Evolutionary conservation across 1,284 basidiomycete genomes (phyloP), one percentile per base, ranked within the genome.

Genomic region (Ceratobasidium sp.): DNA sequence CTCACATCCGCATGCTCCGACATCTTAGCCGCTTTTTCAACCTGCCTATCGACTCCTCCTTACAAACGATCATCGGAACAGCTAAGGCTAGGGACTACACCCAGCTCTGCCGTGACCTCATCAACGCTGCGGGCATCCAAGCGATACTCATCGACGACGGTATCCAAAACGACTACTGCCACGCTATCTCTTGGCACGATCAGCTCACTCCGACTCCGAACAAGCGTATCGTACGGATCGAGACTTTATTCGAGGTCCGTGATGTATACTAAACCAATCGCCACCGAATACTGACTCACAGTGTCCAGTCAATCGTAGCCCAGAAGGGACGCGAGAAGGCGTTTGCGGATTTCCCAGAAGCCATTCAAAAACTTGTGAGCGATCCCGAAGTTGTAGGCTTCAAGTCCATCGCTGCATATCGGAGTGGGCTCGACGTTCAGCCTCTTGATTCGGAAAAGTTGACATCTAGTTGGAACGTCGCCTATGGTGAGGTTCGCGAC

Each of bases 381-480:
- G 83, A 88, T 72, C 77, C 81, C 0, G 80, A 83, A 43, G 88
- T 92, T n/a, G 89, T 82, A 0, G 88, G 85, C 1, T 91, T 92
- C 84, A 93, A 93, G 80, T 91, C 90, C 9, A 85, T 92, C 58
- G 84, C 87, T 1, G 91, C 90, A 79, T 93, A 93, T 78, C 85
- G 91, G 63, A 90, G 90, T 0, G 91, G 91, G 3, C 82, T 93
- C 50, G 83, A 88, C 76, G 82, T 92, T n/a, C 26, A 38, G 35
- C 35, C 35, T 11, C 35, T 38, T 4, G 35, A 38, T 11, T 38
- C 35, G 6, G 35, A 38, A 38, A 38, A 38, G 35, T 11, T 38
- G 35, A 5, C 35, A 4, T 38, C 35, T 11, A 38, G 11, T 5
- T 11, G 11, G 35, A 11, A 38, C 11, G 6, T 11, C 28, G 69